Evolutionary conservation across 192 early-diverging fungal species (phyloP).

Genomic region (Backusella liffmaniae): DNA sequence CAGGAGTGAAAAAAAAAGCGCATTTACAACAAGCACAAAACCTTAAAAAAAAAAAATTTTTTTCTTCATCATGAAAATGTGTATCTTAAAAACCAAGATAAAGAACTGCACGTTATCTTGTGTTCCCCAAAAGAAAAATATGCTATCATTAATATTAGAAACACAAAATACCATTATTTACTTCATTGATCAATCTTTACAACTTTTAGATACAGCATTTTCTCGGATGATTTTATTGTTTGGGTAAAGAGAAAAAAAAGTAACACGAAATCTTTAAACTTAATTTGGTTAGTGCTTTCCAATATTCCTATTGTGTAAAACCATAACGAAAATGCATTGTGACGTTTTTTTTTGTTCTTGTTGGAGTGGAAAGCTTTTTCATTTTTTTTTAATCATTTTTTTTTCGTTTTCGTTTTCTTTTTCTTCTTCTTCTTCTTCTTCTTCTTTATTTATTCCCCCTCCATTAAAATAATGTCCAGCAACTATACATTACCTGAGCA

Average conservation of each 20-base stretch:
- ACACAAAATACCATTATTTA: background rate
- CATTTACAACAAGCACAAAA: background rate
- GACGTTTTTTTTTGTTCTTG: background rate
- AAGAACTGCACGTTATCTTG: background rate
- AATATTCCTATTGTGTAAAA: background rate
- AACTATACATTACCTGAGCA: slow-evolving; percentile 48
- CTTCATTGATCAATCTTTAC: background rate
- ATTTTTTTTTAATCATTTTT: slow-evolving; percentile 28
- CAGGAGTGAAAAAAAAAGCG: background rate
- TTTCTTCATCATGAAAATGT: background rate
- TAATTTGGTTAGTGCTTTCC: background rate
- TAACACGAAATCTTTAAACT: background rate
- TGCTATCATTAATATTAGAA: background rate
- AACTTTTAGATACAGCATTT: background rate
- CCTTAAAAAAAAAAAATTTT: background rate
- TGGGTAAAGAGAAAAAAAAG: background rate
- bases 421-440: background rate
- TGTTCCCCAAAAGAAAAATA: background rate
- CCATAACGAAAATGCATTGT: background rate
- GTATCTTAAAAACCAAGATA: background rate
- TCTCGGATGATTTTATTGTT: background rate
- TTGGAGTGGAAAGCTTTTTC: background rate
- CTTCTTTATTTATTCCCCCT: background rate
- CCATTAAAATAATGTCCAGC: background rate
- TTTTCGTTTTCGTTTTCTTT: slow-evolving; percentile 9